These are phyloP conservation scores for Beauveria pseudobassiana DNA, from an alignment of 2,329 filamentous ascomycete species.

Conservation along the genomic window DNA sequence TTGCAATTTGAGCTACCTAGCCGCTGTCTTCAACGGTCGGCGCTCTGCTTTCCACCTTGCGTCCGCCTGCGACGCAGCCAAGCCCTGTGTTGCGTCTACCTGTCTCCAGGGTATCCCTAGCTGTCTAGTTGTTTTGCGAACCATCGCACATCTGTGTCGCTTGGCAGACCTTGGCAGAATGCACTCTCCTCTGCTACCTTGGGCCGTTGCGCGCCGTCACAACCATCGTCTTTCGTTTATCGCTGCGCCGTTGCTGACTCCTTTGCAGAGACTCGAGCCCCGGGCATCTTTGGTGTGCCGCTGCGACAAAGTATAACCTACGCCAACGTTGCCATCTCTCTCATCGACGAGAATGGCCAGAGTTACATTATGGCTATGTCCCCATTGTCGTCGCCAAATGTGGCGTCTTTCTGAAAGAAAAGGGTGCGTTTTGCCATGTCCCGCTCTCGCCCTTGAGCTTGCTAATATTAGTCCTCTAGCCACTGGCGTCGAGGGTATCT, in stretches of 20 bases:
- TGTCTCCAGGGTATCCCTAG: not conserved
- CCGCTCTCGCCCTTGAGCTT: slow-evolving; percentile 7
- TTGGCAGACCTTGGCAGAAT: not conserved
- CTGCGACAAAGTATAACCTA: slow-evolving; percentile 93
- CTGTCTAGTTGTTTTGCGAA: not conserved
- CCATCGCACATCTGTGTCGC: not conserved
- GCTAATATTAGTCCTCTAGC: slow-evolving; percentile 45
- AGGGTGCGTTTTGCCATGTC: slow-evolving; percentile 55
- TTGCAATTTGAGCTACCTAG: not conserved
- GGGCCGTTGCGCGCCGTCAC: not conserved
- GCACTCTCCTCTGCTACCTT: not conserved
- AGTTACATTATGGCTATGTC: slow-evolving; percentile 99
- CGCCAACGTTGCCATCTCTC: slow-evolving; percentile 94
- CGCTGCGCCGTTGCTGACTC: slow-evolving; percentile 3
- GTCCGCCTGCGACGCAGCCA: not conserved
- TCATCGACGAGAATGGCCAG: slow-evolving; percentile 84
- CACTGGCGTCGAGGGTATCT: slow-evolving; percentile 92
- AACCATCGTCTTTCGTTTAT: not conserved
- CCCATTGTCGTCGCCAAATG: slow-evolving; percentile 98
- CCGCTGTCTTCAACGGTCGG: not conserved
- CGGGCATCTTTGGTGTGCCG: slow-evolving; percentile 90
- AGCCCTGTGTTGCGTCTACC: not conserved
- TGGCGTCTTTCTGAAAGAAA: slow-evolving; percentile 94
- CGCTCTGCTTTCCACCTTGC: not conserved
- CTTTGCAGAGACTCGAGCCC: slow-evolving; percentile 39